Evolutionary conservation across 208 protist genomes (phyloP).

Genomic region (Acanthamoeba polyphaga): DNA sequence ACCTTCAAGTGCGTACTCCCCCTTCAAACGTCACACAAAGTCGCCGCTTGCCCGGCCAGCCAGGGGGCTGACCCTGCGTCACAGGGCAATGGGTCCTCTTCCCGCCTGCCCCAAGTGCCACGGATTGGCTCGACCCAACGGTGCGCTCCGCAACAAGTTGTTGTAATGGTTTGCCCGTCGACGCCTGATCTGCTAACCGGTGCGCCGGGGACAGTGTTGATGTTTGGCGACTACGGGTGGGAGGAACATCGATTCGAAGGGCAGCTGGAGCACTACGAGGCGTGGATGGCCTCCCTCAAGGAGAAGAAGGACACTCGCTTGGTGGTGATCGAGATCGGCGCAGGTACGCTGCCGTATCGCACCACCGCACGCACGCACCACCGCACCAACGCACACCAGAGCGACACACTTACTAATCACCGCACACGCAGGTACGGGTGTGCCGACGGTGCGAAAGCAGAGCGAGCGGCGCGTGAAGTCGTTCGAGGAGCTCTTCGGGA

Average conservation of each 20-base stretch:
- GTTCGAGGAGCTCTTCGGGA: neutral
- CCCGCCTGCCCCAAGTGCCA: neutral
- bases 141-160: neutral
- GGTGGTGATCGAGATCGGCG: neutral
- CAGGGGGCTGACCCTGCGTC: neutral
- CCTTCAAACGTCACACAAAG: no score
- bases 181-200: no score
- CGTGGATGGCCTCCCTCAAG: neutral
- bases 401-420: no score
- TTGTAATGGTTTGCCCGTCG: no score
- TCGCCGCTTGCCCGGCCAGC: neutral
- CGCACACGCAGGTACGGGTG: neutral
- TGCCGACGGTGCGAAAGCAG: neutral
- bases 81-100: neutral
- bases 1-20: neutral
- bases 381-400: neutral
- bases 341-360: neutral
- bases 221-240: slow-evolving; percentile 15
- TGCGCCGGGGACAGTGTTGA: neutral
- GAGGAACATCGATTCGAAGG: neutral
- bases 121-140: neutral
- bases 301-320: neutral
- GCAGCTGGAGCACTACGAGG: neutral
- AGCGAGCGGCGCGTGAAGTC: neutral
- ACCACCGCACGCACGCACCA: neutral